Evolutionary conservation across 257 asterid species (phyloP), one percentile per base, ranked within the genome.

Genomic region (Gentiana dahurica): DNA sequence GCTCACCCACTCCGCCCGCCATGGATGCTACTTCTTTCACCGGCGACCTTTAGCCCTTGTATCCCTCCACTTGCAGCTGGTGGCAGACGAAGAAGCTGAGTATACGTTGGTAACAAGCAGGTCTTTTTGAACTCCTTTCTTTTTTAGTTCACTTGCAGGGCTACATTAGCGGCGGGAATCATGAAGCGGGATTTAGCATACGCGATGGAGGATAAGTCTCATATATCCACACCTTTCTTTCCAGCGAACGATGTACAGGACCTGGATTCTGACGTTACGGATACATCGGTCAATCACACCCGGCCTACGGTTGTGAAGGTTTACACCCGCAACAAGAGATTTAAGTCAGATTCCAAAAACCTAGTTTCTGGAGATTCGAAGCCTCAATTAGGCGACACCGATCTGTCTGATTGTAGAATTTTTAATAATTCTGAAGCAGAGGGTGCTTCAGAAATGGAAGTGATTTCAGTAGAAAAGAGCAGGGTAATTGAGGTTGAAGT

Each of bases 261-360:
- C 45, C 68, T 66, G 67, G 80, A 73, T 47, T 57, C 76, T 3
- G 61, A 61, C 74, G 70, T 71, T 38, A 64, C 79, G 61, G 61
- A 58, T 53, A 44, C 66, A 66, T 59, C 41, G 65, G 87, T 8
- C 35, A 39, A 62, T 53, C 48, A 12, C 12, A 37, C 68, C 70
- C 69, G 33, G 67, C 67, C 71, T 63, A 66, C 68, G 65, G 58
- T 70, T 67, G 73, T 77, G 54, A 70, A 82, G 78, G 73, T 77
- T 52, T 87, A 79, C 65, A 71, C 79, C 53, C 79, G 98, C 78
- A 87, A 64, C 58, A 83, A 75, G 76, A 71, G 85, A 76, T 70
- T 72, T 53, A 84, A 82, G 77, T 48, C 62, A 12, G 61, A 39
- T 39, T 44, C 61, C 51, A 34, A 13, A 49, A 15, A 64, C 44